Base-by-base conservation (phyloP, 73 alveolate species). In the Chromera velia region DNA sequence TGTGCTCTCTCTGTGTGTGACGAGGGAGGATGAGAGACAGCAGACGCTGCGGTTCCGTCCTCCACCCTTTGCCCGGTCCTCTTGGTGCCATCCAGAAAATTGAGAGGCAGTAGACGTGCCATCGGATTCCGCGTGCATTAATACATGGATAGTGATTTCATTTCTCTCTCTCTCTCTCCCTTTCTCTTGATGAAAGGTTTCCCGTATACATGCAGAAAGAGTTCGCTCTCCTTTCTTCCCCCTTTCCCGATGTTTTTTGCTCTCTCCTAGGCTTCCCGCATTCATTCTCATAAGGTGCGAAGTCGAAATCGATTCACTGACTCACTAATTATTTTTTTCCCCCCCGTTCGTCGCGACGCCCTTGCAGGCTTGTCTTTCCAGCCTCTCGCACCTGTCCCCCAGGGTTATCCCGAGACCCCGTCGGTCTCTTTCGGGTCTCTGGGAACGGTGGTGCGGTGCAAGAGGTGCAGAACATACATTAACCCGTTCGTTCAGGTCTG, bases 401-500 rank as follows among this genome's bases (percentile, higher is more conserved):
- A 72, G 22, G 84, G 68, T 19, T n/a, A 67, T 1, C 78, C 65
- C 40, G 78, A 72, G 22, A 77, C 68, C 49, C 78, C 84, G 10
- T 66, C 84, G 31, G 77, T 77, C 74, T 67, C 65, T 73, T 77
- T 77, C 68, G 84, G 84, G 28, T 76, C 73, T 19, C 72, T 77
- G 32, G 84, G 84, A 0, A 77, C 84, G 62, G 68, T 77, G 17
- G 84, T 77, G 32, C 75, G 84, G 33, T 77, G 84, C 84, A 77
- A 77, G 63, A 72, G 45, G 66, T 77, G 65, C 65, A 72, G 84
- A n/a, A 67, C 84, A 32, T 77, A 77, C 49, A 73, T 77, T 49
- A 77, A 77, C 34, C 84, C 84, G 33, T 77, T 77, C 45, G 84
- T n/a, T n/a, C n/a, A n/a, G n/a, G n/a, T n/a, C n/a, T n/a, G n/a